phyloP scores from a whole-genome alignment of 345 rosid species.

The Pistacia integerrima region DNA sequence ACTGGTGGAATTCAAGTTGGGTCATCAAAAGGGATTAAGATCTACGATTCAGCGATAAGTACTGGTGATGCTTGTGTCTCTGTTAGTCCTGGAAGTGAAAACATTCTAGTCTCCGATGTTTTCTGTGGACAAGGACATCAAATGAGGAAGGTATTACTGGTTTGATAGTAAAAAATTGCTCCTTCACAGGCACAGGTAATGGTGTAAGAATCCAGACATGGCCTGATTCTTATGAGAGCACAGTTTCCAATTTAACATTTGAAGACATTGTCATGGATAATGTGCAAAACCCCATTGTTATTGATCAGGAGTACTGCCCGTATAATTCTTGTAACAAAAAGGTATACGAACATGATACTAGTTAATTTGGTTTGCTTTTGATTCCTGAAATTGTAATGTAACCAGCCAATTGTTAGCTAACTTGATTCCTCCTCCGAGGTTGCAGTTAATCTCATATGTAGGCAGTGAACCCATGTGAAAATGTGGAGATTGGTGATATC shows the following conservation, averaged over 20 bases:
- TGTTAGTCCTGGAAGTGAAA: conserved; percentile 21
- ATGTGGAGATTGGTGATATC: too few relatives aligned
- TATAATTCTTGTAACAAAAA: background rate
- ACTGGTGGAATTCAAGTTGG: conserved; percentile 31
- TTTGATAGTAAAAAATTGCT: background rate
- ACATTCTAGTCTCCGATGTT: conserved; percentile 20
- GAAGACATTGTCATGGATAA: background rate
- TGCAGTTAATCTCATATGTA: too few relatives aligned
- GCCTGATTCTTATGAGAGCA: background rate
- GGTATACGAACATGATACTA: background rate
- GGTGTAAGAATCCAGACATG: conserved; percentile 6
- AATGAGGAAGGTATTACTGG: background rate
- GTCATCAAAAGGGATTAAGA: conserved; percentile 19
- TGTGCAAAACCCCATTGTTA: conserved; percentile 3
- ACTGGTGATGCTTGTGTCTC: conserved; percentile 23
- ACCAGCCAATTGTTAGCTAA: too few relatives aligned
- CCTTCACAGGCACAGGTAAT: background rate
- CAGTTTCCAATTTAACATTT: background rate
- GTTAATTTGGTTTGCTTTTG: too few relatives aligned
- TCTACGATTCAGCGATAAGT: conserved; percentile 18
- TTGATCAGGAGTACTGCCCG: conserved; percentile 8
- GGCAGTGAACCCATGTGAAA: too few relatives aligned
- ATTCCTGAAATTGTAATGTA: too few relatives aligned
- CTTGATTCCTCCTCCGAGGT: too few relatives aligned
- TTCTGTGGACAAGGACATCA: conserved; percentile 34